These are phyloP conservation scores for Conticribra weissflogii DNA, from an alignment of 108 stramenopile species.

Conservation along the genomic window DNA sequence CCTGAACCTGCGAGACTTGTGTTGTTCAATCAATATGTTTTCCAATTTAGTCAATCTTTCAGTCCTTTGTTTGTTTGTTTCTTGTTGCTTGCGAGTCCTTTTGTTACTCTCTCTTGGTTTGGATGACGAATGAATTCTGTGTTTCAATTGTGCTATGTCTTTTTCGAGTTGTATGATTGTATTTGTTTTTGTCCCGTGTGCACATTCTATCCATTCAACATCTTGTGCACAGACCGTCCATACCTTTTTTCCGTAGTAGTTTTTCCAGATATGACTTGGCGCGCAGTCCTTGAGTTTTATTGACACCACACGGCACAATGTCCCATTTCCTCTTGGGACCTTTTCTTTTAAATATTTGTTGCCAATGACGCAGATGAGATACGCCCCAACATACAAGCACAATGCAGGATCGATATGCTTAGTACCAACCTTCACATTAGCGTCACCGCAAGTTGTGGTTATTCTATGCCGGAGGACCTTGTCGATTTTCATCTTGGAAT, in stretches of 20 bases:
- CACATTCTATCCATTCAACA: slow-evolving; percentile 18
- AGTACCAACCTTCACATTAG: slow-evolving; percentile 2
- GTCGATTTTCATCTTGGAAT: not conserved
- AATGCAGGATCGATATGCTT: slow-evolving; percentile 25
- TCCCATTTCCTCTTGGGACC: slow-evolving; percentile 25
- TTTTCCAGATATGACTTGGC: slow-evolving; percentile 1
- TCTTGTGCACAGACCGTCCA: slow-evolving; percentile 20
- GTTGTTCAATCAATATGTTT: not conserved
- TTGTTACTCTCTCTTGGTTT: too few species aligned
- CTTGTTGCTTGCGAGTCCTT: slow-evolving; percentile 2
- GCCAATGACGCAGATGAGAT: slow-evolving; percentile 12
- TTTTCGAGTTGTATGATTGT: slow-evolving; percentile 2
- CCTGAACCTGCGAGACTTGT: slow-evolving; percentile 1
- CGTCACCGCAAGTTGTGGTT: slow-evolving; percentile 24
- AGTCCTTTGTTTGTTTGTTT: slow-evolving; percentile 10
- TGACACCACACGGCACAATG: slow-evolving; percentile 14
- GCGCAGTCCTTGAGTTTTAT: slow-evolving; percentile 14
- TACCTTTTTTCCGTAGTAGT: slow-evolving; percentile 27
- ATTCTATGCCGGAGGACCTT: slow-evolving; percentile 7
- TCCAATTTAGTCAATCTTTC: not conserved
- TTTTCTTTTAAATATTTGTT: slow-evolving; percentile 7
- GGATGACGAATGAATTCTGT: too few species aligned
- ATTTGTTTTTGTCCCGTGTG: slow-evolving; percentile 1
- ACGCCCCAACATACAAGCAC: slow-evolving; percentile 14
- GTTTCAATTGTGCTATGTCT: slow-evolving; percentile 6